A percentile compares a stretch with the other conserved stretches of the same genome.
These are phyloP conservation scores for Centella asiatica DNA, from an alignment of 129 eudicot genomes.

Conservation along the genomic window DNA sequence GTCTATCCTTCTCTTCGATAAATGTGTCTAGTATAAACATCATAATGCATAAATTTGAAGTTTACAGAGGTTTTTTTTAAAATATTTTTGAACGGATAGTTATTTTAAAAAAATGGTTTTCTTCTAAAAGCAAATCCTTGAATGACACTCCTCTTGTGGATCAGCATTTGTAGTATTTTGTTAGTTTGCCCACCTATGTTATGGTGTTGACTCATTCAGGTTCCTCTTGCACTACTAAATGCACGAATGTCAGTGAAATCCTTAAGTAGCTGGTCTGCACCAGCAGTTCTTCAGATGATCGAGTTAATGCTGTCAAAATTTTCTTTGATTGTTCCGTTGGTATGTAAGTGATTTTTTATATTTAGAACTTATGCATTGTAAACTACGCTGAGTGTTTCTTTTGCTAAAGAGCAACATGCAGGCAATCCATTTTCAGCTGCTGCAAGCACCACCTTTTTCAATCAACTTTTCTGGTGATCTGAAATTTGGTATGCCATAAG, in stretches of 20 bases:
- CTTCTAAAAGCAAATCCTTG: background rate
- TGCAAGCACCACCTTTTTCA: conserved; percentile 73
- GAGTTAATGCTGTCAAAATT: conserved; percentile 78
- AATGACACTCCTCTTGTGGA: background rate
- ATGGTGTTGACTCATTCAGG: conserved; percentile 27
- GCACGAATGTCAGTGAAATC: conserved; percentile 80
- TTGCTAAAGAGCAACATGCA: conserved; percentile 59
- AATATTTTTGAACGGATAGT: background rate
- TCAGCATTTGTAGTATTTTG: background rate
- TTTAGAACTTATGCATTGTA: background rate
- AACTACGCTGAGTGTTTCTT: background rate
- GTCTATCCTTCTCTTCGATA: conserved; percentile 10
- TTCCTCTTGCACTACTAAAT: conserved; percentile 58
- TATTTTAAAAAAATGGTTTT: background rate
- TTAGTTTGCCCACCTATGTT: background rate
- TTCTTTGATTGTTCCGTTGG: conserved; percentile 82
- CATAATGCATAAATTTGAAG: background rate
- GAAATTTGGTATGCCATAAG: conserved; percentile 50
- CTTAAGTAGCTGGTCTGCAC: conserved; percentile 58
- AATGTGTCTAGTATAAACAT: background rate
- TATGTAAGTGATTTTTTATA: conserved; percentile 21
- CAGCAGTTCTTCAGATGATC: conserved; percentile 40
- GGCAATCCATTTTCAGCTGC: conserved; percentile 79
- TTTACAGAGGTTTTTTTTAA: background rate
- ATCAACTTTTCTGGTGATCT: conserved; percentile 67